These are phyloP conservation scores for Aspergillus felis DNA, from an alignment of 2,329 filamentous ascomycete genomes.

Conservation along the genomic window DNA sequence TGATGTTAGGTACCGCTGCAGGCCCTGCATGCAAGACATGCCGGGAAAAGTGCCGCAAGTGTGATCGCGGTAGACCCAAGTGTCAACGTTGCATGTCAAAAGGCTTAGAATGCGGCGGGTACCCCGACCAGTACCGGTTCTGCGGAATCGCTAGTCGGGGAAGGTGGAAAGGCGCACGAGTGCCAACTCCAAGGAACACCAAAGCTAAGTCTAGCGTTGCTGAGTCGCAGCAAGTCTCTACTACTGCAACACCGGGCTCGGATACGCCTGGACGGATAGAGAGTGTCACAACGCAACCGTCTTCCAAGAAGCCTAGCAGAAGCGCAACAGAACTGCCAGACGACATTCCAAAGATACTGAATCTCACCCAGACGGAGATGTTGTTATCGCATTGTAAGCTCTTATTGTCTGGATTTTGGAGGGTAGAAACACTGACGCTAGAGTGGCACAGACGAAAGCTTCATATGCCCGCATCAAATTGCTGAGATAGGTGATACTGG, in stretches of 20 bases:
- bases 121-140: slow-evolving; percentile 31
- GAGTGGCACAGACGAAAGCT: slow-evolving; percentile 19
- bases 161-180: slow-evolving; percentile 26
- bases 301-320: background rate
- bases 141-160: slow-evolving; percentile 28
- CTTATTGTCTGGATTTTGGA: background rate
- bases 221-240: background rate
- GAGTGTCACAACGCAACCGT: background rate
- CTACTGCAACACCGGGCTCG: background rate
- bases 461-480: slow-evolving; percentile 29
- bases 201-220: background rate
- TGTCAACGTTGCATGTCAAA: slow-evolving; percentile 29
- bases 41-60: slow-evolving; percentile 31
- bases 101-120: slow-evolving; percentile 28
- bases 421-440: background rate
- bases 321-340: background rate
- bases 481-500: slow-evolving; percentile 17
- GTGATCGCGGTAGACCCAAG: slow-evolving; percentile 26
- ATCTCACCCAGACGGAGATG: slow-evolving; percentile 12
- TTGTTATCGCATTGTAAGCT: slow-evolving; percentile 22
- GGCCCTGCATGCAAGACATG: slow-evolving; percentile 32
- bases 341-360: slow-evolving; percentile 7
- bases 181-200: slow-evolving; percentile 7
- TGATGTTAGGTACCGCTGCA: slow-evolving; percentile 2
- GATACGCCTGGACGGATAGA: background rate